These are phyloP conservation scores for Diversispora eburnea DNA, from an alignment of 192 early-diverging fungal species.

Conservation along the genomic window DNA sequence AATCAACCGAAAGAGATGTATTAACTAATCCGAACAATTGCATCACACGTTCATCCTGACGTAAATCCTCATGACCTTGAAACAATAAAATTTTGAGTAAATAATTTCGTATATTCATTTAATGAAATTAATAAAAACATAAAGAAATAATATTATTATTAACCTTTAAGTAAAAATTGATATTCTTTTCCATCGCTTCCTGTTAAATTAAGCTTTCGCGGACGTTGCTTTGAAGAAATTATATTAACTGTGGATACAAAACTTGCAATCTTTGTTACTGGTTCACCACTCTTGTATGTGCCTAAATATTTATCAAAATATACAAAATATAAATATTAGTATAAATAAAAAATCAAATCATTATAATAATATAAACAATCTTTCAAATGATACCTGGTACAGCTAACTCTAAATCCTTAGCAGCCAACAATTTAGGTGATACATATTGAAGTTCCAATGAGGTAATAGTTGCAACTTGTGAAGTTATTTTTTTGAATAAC, in stretches of 20 bases:
- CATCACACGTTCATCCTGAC: conserved; percentile 99
- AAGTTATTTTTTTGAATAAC: conserved; percentile 73
- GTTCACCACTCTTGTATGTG: conserved; percentile 80
- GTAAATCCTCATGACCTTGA: conserved; percentile 85
- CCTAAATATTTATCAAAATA: conserved; percentile 32
- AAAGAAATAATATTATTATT: background rate
- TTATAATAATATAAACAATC: background rate
- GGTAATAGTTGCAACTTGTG: conserved; percentile 77
- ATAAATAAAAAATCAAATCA: conserved; percentile 1
- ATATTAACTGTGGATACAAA: conserved; percentile 82
- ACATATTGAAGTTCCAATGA: conserved; percentile 85
- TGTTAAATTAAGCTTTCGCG: conserved; percentile 76
- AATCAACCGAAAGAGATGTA: conserved; percentile 73
- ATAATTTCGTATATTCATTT: background rate
- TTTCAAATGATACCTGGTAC: conserved; percentile 63
- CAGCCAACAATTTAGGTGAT: conserved; percentile 82
- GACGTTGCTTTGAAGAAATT: conserved; percentile 89
- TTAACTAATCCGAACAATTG: conserved; percentile 97
- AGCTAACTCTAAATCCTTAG: conserved; percentile 80
- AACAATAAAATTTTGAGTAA: background rate
- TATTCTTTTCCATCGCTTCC: conserved; percentile 90
- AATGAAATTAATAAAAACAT: background rate
- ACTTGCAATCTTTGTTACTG: conserved; percentile 81
- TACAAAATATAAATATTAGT: background rate
- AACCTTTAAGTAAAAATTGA: conserved; percentile 84